Evolutionary conservation across 139 green algal species (phyloP), one percentile per base, ranked within the genome.

Genomic region (Protoeuglena noctilucae): DNA sequence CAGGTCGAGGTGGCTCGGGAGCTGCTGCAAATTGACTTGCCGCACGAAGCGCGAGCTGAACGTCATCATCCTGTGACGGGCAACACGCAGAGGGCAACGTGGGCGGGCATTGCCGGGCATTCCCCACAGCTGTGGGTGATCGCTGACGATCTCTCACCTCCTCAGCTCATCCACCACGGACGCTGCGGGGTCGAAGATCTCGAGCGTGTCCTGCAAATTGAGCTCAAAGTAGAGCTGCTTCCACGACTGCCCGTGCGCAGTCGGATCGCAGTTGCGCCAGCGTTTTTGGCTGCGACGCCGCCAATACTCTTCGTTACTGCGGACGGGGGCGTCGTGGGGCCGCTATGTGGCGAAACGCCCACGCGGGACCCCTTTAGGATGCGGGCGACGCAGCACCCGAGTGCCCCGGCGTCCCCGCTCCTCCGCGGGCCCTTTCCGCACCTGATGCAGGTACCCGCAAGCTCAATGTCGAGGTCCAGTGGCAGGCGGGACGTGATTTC

Each of bases 191-290:
- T 85, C 76, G 64, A 71, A 83, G 69, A 74, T 59, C 50, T 89
- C 82, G 2, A 92, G 48, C 1, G 67, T 67, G 27, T 77, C 64
- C 50, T 83, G 61, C 28, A 92, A 43, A 56, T 86, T 83, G 3
- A 65, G 65, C 55, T 92, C 78, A 50, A 92, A 86, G 54, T 82
- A 92, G 2, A 88, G 60, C 68, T 92, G 82, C 67, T 89, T 88
- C 78, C 75, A 89, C 1, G 73, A 84, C 34, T 66, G 47, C 4
- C 77, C 75, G 51, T 87, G 77, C 3, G 61, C 66, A 4, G 54
- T 45, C 30, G 75, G 67, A 57, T 83, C 69, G 48, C 67, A 75
- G 59, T 83, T 87, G 34, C 64, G 72, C 82, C 82, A 91, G 6
- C 71, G 56, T 2, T 54, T 53, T 16, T 46, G 51, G 14, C 65